Percentiles rank a stretch among this genome's conserved stretches.
phyloP scores from a whole-genome alignment of 441 rosid species.

The Erysimum pusillum region DNA sequence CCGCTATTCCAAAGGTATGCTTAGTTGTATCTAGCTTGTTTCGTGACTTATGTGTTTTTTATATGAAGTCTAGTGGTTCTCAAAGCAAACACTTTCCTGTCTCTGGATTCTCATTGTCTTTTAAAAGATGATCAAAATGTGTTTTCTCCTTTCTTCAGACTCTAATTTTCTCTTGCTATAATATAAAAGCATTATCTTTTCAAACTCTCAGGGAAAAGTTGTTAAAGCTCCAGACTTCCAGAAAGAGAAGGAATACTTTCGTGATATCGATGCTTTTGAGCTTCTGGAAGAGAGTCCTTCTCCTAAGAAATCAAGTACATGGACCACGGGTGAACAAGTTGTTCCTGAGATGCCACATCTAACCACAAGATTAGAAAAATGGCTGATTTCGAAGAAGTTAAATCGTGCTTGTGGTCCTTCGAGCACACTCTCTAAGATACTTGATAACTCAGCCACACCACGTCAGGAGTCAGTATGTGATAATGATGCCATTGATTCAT shows the following conservation, averaged over 20 bases:
- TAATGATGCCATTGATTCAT: constrained; percentile 41
- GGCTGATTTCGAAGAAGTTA: constrained; percentile 76
- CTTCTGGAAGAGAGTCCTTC: constrained; percentile 97
- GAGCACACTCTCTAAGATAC: constrained; percentile 77
- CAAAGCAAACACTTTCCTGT: not conserved
- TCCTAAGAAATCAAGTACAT: constrained; percentile 73
- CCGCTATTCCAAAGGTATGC: constrained; percentile 74
- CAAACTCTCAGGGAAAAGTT: constrained; percentile 57
- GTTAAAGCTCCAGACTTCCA: constrained; percentile 62
- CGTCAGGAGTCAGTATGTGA: constrained; percentile 47
- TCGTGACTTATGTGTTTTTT: constrained; percentile 2
- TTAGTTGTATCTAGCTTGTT: not conserved
- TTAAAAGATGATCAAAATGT: constrained; percentile 10
- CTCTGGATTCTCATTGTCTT: constrained; percentile 16
- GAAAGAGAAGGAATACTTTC: constrained; percentile 79
- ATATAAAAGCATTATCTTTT: constrained; percentile 4
- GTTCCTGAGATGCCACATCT: constrained; percentile 58
- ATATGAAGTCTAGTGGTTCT: not conserved
- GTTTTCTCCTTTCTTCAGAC: constrained; percentile 2
- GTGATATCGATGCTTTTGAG: constrained; percentile 92
- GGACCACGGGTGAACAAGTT: constrained; percentile 63
- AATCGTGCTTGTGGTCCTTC: constrained; percentile 68
- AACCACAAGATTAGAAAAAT: constrained; percentile 78
- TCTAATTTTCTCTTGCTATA: not conserved
- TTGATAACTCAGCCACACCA: constrained; percentile 60